Evolutionary conservation across 108 stramenopile species (phyloP).

Genomic region (Parmales sp.): DNA sequence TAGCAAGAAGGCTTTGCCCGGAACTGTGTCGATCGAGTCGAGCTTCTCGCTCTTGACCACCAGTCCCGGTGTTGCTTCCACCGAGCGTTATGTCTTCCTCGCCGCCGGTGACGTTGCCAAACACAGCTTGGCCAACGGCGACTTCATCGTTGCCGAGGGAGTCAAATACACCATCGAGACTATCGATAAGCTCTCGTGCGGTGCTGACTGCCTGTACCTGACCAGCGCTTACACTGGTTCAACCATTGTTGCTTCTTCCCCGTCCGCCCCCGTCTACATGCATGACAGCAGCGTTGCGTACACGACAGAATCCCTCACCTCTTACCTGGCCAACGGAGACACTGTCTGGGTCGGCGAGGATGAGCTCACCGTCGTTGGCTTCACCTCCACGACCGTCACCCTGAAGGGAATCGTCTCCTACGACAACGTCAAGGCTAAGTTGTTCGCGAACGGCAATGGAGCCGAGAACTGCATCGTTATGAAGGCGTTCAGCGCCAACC

Average conservation of each 20-base stretch:
- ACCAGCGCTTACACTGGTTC: background rate
- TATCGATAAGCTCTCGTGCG: background rate
- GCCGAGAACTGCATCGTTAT: slow-evolving; percentile 19
- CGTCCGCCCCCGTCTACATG: too few relatives aligned
- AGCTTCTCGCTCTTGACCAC: background rate
- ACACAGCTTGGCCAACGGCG: background rate
- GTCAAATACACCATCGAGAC: background rate
- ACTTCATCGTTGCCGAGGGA: slow-evolving; percentile 10
- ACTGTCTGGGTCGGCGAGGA: slow-evolving; percentile 17
- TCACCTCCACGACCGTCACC: background rate
- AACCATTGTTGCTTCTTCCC: background rate
- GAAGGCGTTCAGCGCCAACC: slow-evolving; percentile 17
- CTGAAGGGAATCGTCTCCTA: background rate
- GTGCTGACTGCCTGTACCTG: slow-evolving; percentile 2
- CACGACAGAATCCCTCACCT: slow-evolving; percentile 2
- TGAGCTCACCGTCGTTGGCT: background rate
- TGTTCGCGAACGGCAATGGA: slow-evolving; percentile 16
- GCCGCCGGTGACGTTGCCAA: background rate
- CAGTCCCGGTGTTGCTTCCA: background rate
- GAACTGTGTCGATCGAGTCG: background rate
- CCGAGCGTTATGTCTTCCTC: slow-evolving; percentile 10
- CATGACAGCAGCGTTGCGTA: too few relatives aligned
- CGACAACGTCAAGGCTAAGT: slow-evolving; percentile 4
- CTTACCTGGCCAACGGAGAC: slow-evolving; percentile 2
- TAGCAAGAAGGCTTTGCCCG: background rate